A percentile compares a stretch with the other conserved stretches of the same genome.
Conservation (phyloP, 148 eudicot genomes). For the Cornus suecica region DNA sequence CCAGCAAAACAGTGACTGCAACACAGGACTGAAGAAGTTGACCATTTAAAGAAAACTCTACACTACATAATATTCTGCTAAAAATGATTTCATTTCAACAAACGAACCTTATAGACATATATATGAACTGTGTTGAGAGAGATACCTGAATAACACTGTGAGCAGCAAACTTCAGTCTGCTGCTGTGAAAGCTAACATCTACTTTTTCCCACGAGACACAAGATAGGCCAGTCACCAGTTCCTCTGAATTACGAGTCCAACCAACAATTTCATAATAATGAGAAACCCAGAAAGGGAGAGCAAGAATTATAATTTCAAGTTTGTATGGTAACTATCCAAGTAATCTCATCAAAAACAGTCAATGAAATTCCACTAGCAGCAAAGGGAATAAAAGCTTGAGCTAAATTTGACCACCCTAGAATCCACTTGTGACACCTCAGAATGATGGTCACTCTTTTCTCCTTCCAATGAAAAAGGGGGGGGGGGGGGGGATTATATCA, state of each 20-base stretch:
- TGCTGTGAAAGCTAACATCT: constrained; percentile 91
- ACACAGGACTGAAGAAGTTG: no score
- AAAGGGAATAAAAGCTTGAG: background rate
- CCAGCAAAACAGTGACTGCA: background rate
- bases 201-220: constrained; percentile 95
- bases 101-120: background rate
- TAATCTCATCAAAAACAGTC: background rate
- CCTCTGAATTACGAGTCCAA: constrained; percentile 51
- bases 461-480: no score
- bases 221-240: constrained; percentile 76
- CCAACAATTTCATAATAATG: background rate
- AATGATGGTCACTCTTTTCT: no score
- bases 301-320: background rate
- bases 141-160: constrained; percentile 91
- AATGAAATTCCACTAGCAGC: background rate
- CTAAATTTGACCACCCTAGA: background rate
- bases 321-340: background rate
- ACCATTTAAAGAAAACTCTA: no score
- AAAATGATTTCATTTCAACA: background rate
- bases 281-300: background rate
- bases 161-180: constrained; percentile 71
- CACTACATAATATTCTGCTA: background rate
- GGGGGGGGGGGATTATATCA: no score
- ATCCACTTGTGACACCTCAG: background rate
- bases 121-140: constrained; percentile 6